Base-by-base conservation (phyloP, 2,329 filamentous ascomycete species). In the Ceratocystis destructans region DNA sequence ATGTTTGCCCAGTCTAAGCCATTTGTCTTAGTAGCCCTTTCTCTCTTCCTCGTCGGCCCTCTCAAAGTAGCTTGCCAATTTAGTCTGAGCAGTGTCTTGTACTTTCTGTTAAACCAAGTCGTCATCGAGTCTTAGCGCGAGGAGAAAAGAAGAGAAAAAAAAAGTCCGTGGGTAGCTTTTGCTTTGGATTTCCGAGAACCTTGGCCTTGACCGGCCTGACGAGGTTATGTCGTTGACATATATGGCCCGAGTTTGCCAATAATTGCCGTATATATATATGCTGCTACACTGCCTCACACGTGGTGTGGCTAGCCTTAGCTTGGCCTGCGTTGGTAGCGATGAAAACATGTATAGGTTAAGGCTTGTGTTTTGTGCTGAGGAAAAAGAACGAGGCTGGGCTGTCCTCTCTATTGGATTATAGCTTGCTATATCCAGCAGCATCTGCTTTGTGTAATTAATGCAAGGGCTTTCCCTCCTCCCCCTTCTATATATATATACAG, bases 281-380 rank as follows among this genome's bases (percentile, higher is more conserved):
- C n/a, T 20, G 22, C 48, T 33, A 59, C 28, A 59, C 55, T 59
- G 55, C 55, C 28, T 59, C 55, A 37, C 55, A 59, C 55, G 55
- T 59, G 55, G 55, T n/a, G 12, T 25, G 25, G 15, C 20, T n/a
- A 8, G 55, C 1, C 28, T n/a, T 57, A 31, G 25, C 22, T 15
- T 17, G 31, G 17, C 25, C 33, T 37, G 55, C 28, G 55, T n/a
- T 59, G 28, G 28, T 15, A 41, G 37, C 37, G 37, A 41, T 41
- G 37, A 41, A 41, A 5, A 12, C 37, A 37, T 41, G 10, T 41
- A 4, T 41, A 41, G 37, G 12, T 3, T 41, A 41, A 41, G 37
- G 37, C 37, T 41, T 41, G 25, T 15, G 22, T 25, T 41, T 53
- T 25, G 15, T 53, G 48, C 22, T 22, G 25, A 25, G 48, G 17